A percentile compares a stretch with the other conserved stretches of the same genome.
phyloP scores from a whole-genome alignment of 1,139 yeast species.

The Arxiozyma telluris region DNA sequence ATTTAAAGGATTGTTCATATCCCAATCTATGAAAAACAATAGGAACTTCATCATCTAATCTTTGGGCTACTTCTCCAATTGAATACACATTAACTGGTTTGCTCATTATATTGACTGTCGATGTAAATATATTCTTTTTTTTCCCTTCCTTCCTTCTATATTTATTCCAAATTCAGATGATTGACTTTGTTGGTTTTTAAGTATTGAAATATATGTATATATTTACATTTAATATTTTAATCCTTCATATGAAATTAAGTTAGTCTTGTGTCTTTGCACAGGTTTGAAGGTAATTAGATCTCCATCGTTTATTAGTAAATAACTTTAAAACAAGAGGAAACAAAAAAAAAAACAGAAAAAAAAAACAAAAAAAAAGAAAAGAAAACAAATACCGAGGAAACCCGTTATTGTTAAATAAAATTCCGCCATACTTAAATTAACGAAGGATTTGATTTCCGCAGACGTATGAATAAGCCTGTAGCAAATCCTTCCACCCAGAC shows the following conservation, averaged over 20 bases:
- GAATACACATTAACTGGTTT: conserved; percentile 29
- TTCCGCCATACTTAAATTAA: neutral
- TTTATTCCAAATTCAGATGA: neutral
- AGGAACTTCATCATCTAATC: conserved; percentile 26
- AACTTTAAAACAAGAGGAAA: neutral
- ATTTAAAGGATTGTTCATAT: conserved; percentile 48
- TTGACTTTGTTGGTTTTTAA: no score
- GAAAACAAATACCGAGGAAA: neutral
- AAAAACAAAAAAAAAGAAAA: no score
- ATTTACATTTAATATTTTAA: no score
- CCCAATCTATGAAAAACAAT: conserved; percentile 46
- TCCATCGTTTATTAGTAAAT: neutral
- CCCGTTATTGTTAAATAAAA: neutral
- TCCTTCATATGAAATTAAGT: no score
- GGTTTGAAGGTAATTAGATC: neutral
- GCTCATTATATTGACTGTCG: conserved; percentile 14
- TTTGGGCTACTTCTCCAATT: conserved; percentile 24
- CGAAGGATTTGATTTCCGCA: neutral
- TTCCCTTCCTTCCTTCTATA: neutral
- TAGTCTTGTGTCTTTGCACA: no score
- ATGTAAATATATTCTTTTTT: no score
- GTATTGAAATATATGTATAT: no score
- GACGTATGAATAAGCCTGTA: neutral
- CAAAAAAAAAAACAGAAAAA: no score
- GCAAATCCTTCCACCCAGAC: neutral